Evolutionary conservation across 805 yeast species (phyloP), one percentile per base, ranked within the genome.

Genomic region (Sugiyamaella chiloensis): DNA sequence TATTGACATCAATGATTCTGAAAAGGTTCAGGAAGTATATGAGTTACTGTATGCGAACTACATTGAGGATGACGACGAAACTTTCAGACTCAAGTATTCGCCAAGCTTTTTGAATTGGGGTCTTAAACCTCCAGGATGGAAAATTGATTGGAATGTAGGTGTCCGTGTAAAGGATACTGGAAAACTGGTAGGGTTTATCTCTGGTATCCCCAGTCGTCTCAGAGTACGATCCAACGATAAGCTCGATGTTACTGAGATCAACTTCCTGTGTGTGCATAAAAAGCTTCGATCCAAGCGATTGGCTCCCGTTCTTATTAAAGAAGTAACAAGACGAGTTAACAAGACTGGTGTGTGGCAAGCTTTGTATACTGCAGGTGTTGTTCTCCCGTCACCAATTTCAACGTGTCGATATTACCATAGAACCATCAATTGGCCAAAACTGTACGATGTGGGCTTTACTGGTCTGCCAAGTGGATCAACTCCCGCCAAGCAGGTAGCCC

Each of bases 191-290:
- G 97, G 95, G 0, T 93, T 91, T 61, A 93, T 93, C 58, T 80
- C 91, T 30, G 99, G 95, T 6, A 83, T 89, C 42, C 99, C 99
- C 1, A 74, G 85, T 11, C 74, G 72, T 19, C 69, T 93, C 52
- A 67, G 74, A 41, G 78, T 91, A 30, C 79, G 84, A 52, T 75
- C 73, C 21, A 71, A 74, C 2, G 66, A 61, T 3, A 66, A 85
- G 16, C 16, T 71, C 20, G 32, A 60, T 4, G 72, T 79, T 24
- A 78, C 88, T 44, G 98, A 93, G 62, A 88, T 93, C 69, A 93
- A 93, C 68, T 93, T 93, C 66, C 71, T 93, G 59, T 88, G 96
- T 63, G 86, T 93, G 42, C 99, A 93, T 69, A 93, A 93, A 69
- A 87, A 91, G 66, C 75, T 93, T 56, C 77, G 99, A 62, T 76